Evolutionary conservation across 2,329 filamentous ascomycete species (phyloP), one percentile per base, ranked within the genome.

Genomic region (Geoglossum cookeanum): DNA sequence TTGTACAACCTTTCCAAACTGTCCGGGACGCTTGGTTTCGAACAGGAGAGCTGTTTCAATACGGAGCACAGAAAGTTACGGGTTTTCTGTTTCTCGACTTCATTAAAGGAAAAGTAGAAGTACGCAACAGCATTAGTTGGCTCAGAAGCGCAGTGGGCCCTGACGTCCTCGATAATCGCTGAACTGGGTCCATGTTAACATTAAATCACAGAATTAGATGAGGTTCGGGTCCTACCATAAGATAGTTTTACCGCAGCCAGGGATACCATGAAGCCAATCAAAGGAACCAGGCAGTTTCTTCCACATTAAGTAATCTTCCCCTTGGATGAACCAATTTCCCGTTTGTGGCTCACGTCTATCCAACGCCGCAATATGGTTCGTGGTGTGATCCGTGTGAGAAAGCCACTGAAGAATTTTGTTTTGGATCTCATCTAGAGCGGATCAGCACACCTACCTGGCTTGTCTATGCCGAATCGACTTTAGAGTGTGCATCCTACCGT

Each of bases 201-300:
- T 13, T 4, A 8, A 32, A 33, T 33, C 68, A 9, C 11, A 68
- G 59, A 33, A 64, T 66, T 17, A 4, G 5, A 0, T 17, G n/a
- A 57, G 9, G 30, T 13, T 37, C n/a, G 30, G 3, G 33, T 45
- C 15, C n/a, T 55, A 49, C 44, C 55, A 30, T 11, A 73, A 59
- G 0, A 73, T 65, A 0, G 69, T 70, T 59, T 73, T 73, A 11
- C 70, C 71, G 55, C 67, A 70, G 1, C 70, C 71, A 22, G 70
- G 35, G 5, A 55, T 55, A 9, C 71, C 70, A 53, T 65, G 63
- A 1, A 73, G 59, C 71, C 70, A 74, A 0, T 72, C 57, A 22
- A 72, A 68, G 2, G 70, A 70, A 45, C 55, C 58, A 33, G 27
- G 53, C 42, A 8, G 32, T 35, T 48, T 29, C 47, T 53, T 52